Percentiles rank a stretch among this genome's conserved stretches.
phyloP scores from a whole-genome alignment of 1,284 basidiomycete genomes.

The Lentinus polychrous region DNA sequence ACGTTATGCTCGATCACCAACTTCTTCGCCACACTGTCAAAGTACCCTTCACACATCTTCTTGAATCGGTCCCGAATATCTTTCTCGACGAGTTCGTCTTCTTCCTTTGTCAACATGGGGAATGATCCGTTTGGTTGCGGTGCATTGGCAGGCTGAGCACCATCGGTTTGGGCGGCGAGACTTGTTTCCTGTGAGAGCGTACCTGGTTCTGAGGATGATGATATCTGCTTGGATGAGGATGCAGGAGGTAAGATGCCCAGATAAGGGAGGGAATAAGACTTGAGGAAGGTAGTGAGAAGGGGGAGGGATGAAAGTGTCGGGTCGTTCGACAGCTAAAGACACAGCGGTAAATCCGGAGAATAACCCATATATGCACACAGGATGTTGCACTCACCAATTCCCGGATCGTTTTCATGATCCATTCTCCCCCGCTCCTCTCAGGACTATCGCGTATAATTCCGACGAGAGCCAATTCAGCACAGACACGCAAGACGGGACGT shows the following conservation, averaged over 20 bases:
- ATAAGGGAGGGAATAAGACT: slow-evolving; percentile 76
- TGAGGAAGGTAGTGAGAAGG: slow-evolving; percentile 78
- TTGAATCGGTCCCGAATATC: slow-evolving; percentile 86
- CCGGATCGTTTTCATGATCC: slow-evolving; percentile 77
- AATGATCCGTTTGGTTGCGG: slow-evolving; percentile 27
- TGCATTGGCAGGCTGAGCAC: too few species aligned
- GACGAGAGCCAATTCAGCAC: slow-evolving; percentile 86
- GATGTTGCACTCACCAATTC: slow-evolving; percentile 62
- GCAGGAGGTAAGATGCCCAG: slow-evolving; percentile 61
- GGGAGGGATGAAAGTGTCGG: slow-evolving; percentile 81
- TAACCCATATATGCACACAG: not conserved
- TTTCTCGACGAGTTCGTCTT: slow-evolving; percentile 73
- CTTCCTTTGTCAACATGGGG: slow-evolving; percentile 40
- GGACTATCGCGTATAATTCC: slow-evolving; percentile 70
- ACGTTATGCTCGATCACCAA: slow-evolving; percentile 89
- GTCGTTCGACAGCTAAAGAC: slow-evolving; percentile 74
- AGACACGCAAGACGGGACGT: slow-evolving; percentile 79
- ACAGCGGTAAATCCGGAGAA: not conserved
- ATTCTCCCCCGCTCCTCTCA: slow-evolving; percentile 70
- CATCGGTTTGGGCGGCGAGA: slow-evolving; percentile 20
- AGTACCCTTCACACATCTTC: slow-evolving; percentile 91
- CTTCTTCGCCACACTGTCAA: slow-evolving; percentile 87
- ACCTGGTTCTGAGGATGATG: slow-evolving; percentile 45
- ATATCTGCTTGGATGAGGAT: slow-evolving; percentile 47
- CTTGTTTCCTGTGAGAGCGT: slow-evolving; percentile 40